Conservation (phyloP, 805 yeast genomes). For the Saturnispora zaruensis region DNA sequence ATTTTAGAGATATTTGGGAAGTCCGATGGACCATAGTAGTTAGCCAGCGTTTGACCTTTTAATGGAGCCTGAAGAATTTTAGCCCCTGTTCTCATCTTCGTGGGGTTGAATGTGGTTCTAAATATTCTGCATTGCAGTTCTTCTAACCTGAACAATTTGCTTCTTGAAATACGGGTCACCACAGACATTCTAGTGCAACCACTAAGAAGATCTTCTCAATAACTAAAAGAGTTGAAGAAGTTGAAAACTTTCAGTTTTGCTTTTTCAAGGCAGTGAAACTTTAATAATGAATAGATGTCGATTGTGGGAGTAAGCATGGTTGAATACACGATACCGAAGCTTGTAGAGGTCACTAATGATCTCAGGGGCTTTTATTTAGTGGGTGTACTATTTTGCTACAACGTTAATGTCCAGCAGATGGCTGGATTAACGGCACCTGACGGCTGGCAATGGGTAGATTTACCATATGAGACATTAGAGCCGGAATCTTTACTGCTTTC, state of each 20-base stretch:
- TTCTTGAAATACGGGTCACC: slow-evolving; percentile 14
- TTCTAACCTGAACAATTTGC: slow-evolving; percentile 47
- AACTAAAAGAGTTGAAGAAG: neutral
- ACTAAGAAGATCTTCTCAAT: neutral
- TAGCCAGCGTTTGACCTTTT: slow-evolving; percentile 61
- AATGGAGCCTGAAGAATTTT: slow-evolving; percentile 59
- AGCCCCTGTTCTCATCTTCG: slow-evolving; percentile 58
- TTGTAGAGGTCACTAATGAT: slow-evolving; percentile 29
- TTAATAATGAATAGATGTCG: neutral
- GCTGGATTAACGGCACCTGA: slow-evolving; percentile 30
- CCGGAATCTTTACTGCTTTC: slow-evolving; percentile 3
- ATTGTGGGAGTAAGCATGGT: neutral
- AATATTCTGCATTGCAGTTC: slow-evolving; percentile 59
- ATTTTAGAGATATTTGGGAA: slow-evolving; percentile 45
- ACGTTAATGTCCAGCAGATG: slow-evolving; percentile 34
- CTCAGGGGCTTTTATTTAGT: slow-evolving; percentile 34
- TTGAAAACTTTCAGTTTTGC: slow-evolving; percentile 3
- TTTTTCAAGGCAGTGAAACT: slow-evolving; percentile 2
- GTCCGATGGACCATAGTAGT: slow-evolving; percentile 69
- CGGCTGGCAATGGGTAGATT: slow-evolving; percentile 52
- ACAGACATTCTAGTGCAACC: slow-evolving; percentile 12
- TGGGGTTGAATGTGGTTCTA: slow-evolving; percentile 64
- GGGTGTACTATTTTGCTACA: slow-evolving; percentile 40
- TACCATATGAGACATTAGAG: slow-evolving; percentile 27
- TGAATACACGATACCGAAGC: neutral